phyloP scores from a whole-genome alignment of 2,329 filamentous ascomycete genomes.

The Penicillium janthinellum region DNA sequence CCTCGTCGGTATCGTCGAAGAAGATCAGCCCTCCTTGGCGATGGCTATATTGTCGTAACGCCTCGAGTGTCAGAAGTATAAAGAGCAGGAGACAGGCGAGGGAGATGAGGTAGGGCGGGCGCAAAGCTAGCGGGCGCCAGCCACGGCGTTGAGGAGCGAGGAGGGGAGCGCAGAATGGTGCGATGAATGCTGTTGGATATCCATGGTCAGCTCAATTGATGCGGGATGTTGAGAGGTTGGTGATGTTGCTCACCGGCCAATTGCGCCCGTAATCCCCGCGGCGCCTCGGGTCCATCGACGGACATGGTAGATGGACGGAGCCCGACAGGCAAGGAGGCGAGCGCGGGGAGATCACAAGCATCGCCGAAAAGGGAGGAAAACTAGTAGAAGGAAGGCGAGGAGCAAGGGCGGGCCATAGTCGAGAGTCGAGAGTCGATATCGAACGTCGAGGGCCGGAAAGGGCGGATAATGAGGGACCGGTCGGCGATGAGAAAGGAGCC shows the following conservation, averaged over 20 bases:
- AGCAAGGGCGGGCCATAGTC: background rate
- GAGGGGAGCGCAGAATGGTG: slow-evolving; percentile 10
- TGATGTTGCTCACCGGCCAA: slow-evolving; percentile 19
- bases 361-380: slow-evolving; percentile 12
- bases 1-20: slow-evolving; percentile 32
- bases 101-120: slow-evolving; percentile 31
- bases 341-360: slow-evolving; percentile 16
- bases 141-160: slow-evolving; percentile 15
- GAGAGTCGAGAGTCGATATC: background rate
- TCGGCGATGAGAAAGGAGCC: background rate
- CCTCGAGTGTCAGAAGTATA: slow-evolving; percentile 31
- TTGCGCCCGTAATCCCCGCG: slow-evolving; percentile 16
- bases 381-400: background rate
- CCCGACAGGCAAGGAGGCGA: slow-evolving; percentile 11
- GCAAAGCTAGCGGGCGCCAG: slow-evolving; percentile 39
- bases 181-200: slow-evolving; percentile 12
- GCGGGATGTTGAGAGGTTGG: background rate
- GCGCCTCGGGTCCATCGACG: slow-evolving; percentile 18
- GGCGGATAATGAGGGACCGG: background rate
- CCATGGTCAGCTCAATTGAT: background rate
- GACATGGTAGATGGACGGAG: slow-evolving; percentile 25
- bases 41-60: slow-evolving; percentile 34
- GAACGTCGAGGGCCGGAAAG: background rate
- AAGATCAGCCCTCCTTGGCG: slow-evolving; percentile 33
- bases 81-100: slow-evolving; percentile 28